These are phyloP conservation scores for Begonia loranthoides DNA, from an alignment of 306 rosid species.

Conservation along the genomic window DNA sequence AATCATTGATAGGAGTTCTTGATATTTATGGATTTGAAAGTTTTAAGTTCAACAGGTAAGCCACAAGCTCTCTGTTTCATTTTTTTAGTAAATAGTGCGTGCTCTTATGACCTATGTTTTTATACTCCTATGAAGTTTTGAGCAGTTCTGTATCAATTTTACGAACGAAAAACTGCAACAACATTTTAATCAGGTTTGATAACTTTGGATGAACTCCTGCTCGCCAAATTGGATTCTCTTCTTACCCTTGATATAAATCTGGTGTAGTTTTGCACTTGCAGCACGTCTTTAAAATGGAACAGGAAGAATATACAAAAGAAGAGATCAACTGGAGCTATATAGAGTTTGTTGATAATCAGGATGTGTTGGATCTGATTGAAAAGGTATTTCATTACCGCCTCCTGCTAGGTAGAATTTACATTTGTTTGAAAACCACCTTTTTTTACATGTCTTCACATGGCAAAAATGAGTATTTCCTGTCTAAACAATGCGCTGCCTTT, in stretches of 20 bases:
- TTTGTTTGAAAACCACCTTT: too few species aligned
- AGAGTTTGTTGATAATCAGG: constrained; percentile 97
- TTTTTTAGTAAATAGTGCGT: constrained; percentile 8
- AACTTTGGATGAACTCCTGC: constrained; percentile 15
- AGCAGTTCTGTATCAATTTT: constrained; percentile 99
- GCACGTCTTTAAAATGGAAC: constrained; percentile 99
- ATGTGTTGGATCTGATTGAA: constrained; percentile 95
- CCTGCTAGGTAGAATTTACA: constrained; percentile 2
- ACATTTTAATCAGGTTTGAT: constrained; percentile 94
- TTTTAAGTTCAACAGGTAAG: constrained; percentile 89
- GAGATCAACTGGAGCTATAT: constrained; percentile 97
- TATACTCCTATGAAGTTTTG: constrained; percentile 44
- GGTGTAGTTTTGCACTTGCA: constrained; percentile 28
- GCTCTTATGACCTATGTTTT: constrained; percentile 21
- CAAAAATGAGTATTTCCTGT: too few species aligned
- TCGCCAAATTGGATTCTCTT: constrained; percentile 3
- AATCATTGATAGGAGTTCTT: constrained; percentile 91
- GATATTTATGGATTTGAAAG: constrained; percentile 99
- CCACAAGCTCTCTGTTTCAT: constrained; percentile 10
- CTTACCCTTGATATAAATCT: constrained; percentile 7
- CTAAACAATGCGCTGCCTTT: background rate
- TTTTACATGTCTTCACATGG: too few species aligned
- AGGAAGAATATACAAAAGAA: constrained; percentile 98
- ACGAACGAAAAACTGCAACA: constrained; percentile 98
- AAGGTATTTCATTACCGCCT: constrained; percentile 42